Evolutionary conservation across 2,329 filamentous ascomycete species (phyloP).

Genomic region (Ascochyta rabiei): DNA sequence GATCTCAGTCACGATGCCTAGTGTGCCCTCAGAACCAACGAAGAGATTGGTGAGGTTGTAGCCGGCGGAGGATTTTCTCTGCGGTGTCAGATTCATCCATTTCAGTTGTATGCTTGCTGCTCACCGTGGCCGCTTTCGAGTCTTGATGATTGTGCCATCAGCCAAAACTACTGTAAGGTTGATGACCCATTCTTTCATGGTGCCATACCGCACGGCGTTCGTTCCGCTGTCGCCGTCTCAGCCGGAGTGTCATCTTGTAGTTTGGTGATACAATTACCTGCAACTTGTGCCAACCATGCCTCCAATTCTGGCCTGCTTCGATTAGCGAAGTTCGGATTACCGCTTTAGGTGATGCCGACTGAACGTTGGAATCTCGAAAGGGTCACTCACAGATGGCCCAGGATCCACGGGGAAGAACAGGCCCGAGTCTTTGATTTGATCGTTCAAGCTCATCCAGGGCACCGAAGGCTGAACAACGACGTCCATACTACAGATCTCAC

Average conservation of each 20-base stretch:
- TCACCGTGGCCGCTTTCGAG: slow-evolving; percentile 70
- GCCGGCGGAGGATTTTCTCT: slow-evolving; percentile 75
- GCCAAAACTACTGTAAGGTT: slow-evolving; percentile 81
- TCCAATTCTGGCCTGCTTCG: slow-evolving; percentile 69
- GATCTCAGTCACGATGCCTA: slow-evolving; percentile 82
- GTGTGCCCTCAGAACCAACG: slow-evolving; percentile 79
- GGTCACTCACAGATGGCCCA: slow-evolving; percentile 60
- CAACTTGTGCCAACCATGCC: slow-evolving; percentile 82
- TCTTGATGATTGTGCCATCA: slow-evolving; percentile 81
- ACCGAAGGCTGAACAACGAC: slow-evolving; percentile 90
- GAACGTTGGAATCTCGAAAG: slow-evolving; percentile 4
- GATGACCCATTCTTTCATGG: slow-evolving; percentile 88
- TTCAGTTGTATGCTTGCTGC: neutral
- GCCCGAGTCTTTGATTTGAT: slow-evolving; percentile 71
- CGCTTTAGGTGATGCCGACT: slow-evolving; percentile 19
- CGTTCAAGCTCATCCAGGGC: slow-evolving; percentile 90
- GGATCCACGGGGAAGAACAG: slow-evolving; percentile 93
- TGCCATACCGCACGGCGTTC: slow-evolving; percentile 80
- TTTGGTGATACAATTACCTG: slow-evolving; percentile 33
- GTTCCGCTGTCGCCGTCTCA: slow-evolving; percentile 64
- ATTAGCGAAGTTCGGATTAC: slow-evolving; percentile 29
- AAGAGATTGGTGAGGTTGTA: slow-evolving; percentile 84
- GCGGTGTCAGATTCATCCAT: slow-evolving; percentile 2
- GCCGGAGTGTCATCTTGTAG: neutral
- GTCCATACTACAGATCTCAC: slow-evolving; percentile 66